Evolutionary conservation across 2,329 filamentous ascomycete genomes (phyloP).

Genomic region (Sclerotinia trifoliorum): DNA sequence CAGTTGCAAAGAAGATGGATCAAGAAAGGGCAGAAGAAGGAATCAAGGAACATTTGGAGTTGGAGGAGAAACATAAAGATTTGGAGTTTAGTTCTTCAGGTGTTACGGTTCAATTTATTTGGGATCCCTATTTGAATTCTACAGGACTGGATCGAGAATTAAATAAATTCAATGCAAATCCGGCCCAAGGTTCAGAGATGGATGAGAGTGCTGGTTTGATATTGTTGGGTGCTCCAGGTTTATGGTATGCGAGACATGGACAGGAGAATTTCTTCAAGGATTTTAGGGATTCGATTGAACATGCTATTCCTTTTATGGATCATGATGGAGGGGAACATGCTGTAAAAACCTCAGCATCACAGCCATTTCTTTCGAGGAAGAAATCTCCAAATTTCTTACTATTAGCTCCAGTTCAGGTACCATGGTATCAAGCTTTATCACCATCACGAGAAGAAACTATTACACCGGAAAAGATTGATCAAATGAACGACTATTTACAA

Average conservation of each 20-base stretch:
- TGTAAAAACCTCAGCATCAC: constrained; percentile 26
- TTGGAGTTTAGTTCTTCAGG: constrained; percentile 46
- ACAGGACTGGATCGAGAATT: constrained; percentile 46
- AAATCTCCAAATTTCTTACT: constrained; percentile 36
- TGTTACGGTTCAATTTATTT: constrained; percentile 55
- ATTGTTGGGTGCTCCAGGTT: constrained; percentile 52
- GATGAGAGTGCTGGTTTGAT: constrained; percentile 47
- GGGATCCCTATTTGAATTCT: constrained; percentile 62
- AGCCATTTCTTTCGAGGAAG: constrained; percentile 28
- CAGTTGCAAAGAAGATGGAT: constrained; percentile 51
- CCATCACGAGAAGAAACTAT: constrained; percentile 44
- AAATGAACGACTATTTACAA: constrained; percentile 53
- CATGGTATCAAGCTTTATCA: constrained; percentile 36
- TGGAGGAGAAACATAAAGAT: constrained; percentile 46
- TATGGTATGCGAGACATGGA: constrained; percentile 55
- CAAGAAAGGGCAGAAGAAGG: constrained; percentile 42
- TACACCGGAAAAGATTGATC: constrained; percentile 48
- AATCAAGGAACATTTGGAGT: constrained; percentile 40
- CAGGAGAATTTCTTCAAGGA: constrained; percentile 46
- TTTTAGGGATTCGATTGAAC: constrained; percentile 49
- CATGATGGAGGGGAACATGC: constrained; percentile 35
- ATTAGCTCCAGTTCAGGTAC: constrained; percentile 40
- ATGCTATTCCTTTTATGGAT: constrained; percentile 44
- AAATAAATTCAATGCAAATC: constrained; percentile 39
- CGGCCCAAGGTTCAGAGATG: constrained; percentile 20